phyloP scores from a whole-genome alignment of 495 filamentous ascomycete species.

The Collariella sp. region DNA sequence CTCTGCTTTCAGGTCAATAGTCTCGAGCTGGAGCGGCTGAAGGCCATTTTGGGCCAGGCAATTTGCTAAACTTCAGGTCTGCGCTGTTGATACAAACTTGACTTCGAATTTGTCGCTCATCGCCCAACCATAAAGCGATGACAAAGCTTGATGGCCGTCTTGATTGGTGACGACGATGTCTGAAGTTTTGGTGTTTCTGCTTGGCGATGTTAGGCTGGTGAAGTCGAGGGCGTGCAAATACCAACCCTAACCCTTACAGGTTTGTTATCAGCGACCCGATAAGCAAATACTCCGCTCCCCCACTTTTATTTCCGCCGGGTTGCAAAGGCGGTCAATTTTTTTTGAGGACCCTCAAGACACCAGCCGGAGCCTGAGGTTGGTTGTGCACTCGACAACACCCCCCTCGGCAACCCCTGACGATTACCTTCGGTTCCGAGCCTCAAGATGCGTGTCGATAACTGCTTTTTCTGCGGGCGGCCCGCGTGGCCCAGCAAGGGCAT shows the following conservation, averaged over 20 bases:
- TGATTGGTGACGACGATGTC: too few relatives aligned
- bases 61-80: too few relatives aligned
- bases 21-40: background rate
- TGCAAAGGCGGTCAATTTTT: constrained; percentile 20
- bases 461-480: constrained; percentile 80
- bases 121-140: too few relatives aligned
- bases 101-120: too few relatives aligned
- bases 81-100: too few relatives aligned
- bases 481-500: constrained; percentile 87
- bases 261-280: background rate
- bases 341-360: constrained; percentile 1
- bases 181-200: background rate
- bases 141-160: too few relatives aligned
- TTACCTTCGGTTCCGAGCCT: constrained; percentile 4
- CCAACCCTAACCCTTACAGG: background rate
- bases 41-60: background rate
- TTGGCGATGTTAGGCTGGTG: background rate
- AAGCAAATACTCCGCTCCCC: background rate
- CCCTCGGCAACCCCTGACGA: constrained; percentile 11
- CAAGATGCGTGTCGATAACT: constrained; percentile 61
- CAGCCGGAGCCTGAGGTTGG: constrained; percentile 5
- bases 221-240: background rate
- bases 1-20: background rate
- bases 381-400: constrained; percentile 6
- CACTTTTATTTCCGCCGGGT: background rate